Base-by-base conservation (phyloP, 805 yeast species). In the Diddensiella transvaalensis region DNA sequence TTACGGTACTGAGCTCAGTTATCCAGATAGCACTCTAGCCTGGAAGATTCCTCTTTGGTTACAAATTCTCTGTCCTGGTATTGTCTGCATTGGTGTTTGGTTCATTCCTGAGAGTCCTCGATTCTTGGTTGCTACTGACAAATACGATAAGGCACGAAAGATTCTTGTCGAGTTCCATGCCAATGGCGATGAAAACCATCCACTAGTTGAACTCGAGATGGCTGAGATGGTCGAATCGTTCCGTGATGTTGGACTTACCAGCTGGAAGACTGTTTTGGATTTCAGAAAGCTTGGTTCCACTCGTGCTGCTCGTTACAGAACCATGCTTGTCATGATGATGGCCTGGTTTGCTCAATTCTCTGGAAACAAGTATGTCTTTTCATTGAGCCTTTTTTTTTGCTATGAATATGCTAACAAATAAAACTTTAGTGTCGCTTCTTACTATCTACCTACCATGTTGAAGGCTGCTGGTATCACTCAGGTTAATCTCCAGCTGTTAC, bases 61-160 rank as follows among this genome's bases (percentile, higher is more conserved):
- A 11, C 55, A 52, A 33, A 17, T 48, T 17, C 26, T 52, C 30
- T 40, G 44, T 18, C 56, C 56, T 3, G 51, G 53, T 3, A 35
- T 49, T n/a, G 49, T 45, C 2, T 21, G 40, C 18, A 22, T 33
- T 17, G 71, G 72, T 22, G 60, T 71, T 33, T 60, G 78, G 37
- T 76, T 80, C 36, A 67, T 89, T 15, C 96, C 97, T 0, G 96
- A 89, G 65, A 79, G 89, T 37, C 96, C 96, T 0, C 73, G 96
- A 50, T 89, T 76, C 68, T 81, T 78, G 60, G 88, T 89, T 3
- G 80, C 79, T 57, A 81, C 83, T 54, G 84, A 84, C 63, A 49
- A 74, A 66, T 51, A 72, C 72, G 58, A 68, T 67, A 62, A 61
- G 47, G 66, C 62, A n/a, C 52, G 58, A 47, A 78, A 75, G 47